Base-by-base conservation (phyloP, 345 rosid species). In the Psidium guajava region DNA sequence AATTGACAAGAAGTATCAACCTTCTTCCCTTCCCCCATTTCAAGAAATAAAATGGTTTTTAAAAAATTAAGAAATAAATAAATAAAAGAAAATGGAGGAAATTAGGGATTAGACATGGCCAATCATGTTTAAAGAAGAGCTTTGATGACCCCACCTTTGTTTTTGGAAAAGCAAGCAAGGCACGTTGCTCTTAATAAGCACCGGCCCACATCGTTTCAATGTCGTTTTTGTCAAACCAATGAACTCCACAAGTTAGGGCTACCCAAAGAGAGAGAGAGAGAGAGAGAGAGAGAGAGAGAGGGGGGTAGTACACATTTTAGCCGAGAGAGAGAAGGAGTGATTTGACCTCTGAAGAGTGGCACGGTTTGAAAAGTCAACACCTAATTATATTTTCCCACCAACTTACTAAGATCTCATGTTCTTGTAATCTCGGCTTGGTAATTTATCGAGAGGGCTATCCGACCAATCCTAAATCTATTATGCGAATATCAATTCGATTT, bases 1-100 rank as follows among this genome's bases (percentile, higher is more conserved):
- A 56, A 28, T 75, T 85, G 86, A 85, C 83, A 74, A 85, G 86
- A 77, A 75, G 81, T 47, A 36, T 40, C 64, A 51, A 54, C 86
- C 69, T 16, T 69, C 47, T 42, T 42, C 24, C 42, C 47, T 24
- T 13, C 1, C 54, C 4, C 54, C 36, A 36, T 36, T 42, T 42
- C 47, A 44, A 44, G 1, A 53, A 15, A 15, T 5, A 15, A 53
- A 53, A 16, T 11, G 8, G 52, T 50, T 50, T 49, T 49, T 47
- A 52, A 53, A 53, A 14, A 28, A 8, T 0, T 6, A 28, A 28
- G 15, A 64, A 0, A 14, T 61, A 61, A 54, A 54, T 20, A 54
- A 6, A 6, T 7, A 54, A 6, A 1, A 69, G 52, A 36, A 36
- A 32, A 18, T 36, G 47, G 25, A 69, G 80, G 24, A 36, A 9